A percentile compares a stretch with the other conserved stretches of the same genome.
Conservation (phyloP, 1,284 basidiomycete species). For the Tremellales sp. region DNA sequence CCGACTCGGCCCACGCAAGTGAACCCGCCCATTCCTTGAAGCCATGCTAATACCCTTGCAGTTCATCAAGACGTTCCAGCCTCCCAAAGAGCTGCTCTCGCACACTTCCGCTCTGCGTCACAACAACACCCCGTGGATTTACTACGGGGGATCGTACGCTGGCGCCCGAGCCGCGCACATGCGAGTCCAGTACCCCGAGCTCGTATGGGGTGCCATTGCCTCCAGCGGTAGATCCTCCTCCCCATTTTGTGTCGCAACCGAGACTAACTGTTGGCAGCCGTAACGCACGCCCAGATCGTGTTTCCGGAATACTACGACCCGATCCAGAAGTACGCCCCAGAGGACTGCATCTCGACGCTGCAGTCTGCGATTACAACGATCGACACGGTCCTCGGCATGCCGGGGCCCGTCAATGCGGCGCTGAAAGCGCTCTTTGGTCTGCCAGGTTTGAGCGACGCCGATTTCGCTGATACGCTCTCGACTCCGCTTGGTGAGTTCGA, state of each 20-base stretch:
- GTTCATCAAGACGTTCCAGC: constrained; percentile 78
- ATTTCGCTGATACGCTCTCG: constrained; percentile 68
- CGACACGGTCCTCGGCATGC: constrained; percentile 57
- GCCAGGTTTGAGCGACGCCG: constrained; percentile 61
- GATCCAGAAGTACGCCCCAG: constrained; percentile 70
- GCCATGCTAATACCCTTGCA: constrained; percentile 40
- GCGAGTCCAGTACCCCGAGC: constrained; percentile 66
- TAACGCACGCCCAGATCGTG: constrained; percentile 54
- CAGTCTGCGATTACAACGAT: constrained; percentile 62
- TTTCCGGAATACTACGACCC: constrained; percentile 71
- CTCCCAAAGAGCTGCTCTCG: constrained; percentile 58
- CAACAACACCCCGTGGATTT: constrained; percentile 74
- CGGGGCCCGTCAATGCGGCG: constrained; percentile 50
- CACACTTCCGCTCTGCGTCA: constrained; percentile 56
- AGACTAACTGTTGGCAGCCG: constrained; percentile 27
- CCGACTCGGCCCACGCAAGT: constrained; percentile 70
- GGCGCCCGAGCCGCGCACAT: constrained; percentile 93
- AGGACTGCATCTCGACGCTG: constrained; percentile 66
- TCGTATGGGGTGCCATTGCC: constrained; percentile 87
- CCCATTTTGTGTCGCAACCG: neutral
- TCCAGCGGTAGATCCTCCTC: constrained; percentile 59
- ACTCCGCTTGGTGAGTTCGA: constrained; percentile 28
- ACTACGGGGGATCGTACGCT: constrained; percentile 80
- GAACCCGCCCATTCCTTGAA: neutral
- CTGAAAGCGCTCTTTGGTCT: constrained; percentile 74